Base-by-base conservation (phyloP, 1,139 yeast species). In the Suhomyces wounanorum region DNA sequence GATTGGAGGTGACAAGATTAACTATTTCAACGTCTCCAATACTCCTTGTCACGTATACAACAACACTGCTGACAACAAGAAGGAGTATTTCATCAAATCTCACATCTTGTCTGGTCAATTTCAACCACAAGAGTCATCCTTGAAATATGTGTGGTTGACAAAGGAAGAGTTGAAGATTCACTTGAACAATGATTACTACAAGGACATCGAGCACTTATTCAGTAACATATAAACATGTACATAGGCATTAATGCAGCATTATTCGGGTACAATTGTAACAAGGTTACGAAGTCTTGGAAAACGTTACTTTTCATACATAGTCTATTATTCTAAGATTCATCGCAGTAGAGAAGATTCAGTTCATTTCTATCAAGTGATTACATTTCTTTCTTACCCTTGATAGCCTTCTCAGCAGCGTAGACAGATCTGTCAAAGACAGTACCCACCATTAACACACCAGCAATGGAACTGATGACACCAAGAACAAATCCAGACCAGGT, bases 401-500 rank as follows among this genome's bases (percentile, higher is more conserved):
- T 71, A 10, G 86, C 90, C 66, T 83, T 83, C 65, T 90, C 94
- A 1, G 97, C 97, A 21, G 89, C 95, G 83, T 90, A 91, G 9
- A 90, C 88, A 3, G 95, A 85, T 55, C 92, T 80, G 67, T 94
- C 99, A 45, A 92, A 69, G 43, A 92, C 82, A 0, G 97, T 87
- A 8, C 96, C 98, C 18, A 94, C 92, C 49, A 97, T 94, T 53
- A 94, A 76, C 10, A 94, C 94, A 40, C 98, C 98, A 9, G 98
- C 98, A 43, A 92, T 80, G 10, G 96, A 89, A 54, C 96, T 87
- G 59, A 94, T 82, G 43, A 89, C 89, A 38, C 96, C 92, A 57
- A 94, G 77, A 39, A 92, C 67, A 64, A 94, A 92, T 3, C 94
- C 89, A 26, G 96, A 88, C 84, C 96, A 87, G 0, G 95, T 79